Conservation (phyloP, 2,329 filamentous ascomycete species). For the Cladophialophora exuberans region DNA sequence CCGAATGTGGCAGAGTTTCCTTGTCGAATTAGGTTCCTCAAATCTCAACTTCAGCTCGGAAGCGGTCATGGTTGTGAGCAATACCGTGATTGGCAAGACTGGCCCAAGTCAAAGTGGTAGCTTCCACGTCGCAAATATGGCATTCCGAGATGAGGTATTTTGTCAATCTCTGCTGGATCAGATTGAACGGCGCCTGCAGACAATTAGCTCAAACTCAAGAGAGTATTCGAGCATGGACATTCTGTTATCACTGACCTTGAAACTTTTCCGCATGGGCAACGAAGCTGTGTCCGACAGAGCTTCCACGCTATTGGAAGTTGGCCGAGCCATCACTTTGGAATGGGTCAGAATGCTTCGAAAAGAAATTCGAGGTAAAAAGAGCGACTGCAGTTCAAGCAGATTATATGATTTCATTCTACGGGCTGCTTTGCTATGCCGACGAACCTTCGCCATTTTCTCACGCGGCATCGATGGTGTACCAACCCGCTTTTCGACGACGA, state of each 20-base stretch:
- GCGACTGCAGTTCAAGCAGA: constrained; percentile 44
- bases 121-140: constrained; percentile 2
- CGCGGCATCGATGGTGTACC: not conserved
- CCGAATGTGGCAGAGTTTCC: constrained; percentile 53
- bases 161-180: constrained; percentile 39
- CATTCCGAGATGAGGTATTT: constrained; percentile 11
- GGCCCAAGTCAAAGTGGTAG: constrained; percentile 56
- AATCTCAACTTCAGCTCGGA: constrained; percentile 65
- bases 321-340: constrained; percentile 3
- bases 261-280: constrained; percentile 46
- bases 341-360: constrained; percentile 13
- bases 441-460: constrained; percentile 18
- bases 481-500: no score
- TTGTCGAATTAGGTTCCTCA: constrained; percentile 55
- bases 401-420: constrained; percentile 32
- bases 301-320: not conserved
- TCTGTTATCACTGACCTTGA: constrained; percentile 56
- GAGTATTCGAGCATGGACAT: constrained; percentile 63
- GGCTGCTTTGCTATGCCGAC: constrained; percentile 26
- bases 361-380: constrained; percentile 24
- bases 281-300: constrained; percentile 46
- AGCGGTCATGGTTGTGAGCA: constrained; percentile 53
- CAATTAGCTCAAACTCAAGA: constrained; percentile 60
- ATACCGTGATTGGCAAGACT: constrained; percentile 49
- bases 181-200: constrained; percentile 50